Conservation (phyloP, 176 grass and related monocot species). For the Oryza longistaminata region DNA sequence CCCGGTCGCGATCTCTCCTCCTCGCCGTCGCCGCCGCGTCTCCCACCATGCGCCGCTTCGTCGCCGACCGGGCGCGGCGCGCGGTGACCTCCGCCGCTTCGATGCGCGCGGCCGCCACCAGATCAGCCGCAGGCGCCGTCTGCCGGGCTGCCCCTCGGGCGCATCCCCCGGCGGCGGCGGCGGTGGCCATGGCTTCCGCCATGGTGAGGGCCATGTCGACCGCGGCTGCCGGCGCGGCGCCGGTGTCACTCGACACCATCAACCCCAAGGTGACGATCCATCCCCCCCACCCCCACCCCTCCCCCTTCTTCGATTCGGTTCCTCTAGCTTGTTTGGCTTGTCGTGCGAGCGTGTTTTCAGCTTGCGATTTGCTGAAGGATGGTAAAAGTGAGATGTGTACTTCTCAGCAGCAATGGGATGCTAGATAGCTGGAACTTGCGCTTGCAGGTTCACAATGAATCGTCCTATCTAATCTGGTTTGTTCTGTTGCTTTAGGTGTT, state of each 20-base stretch:
- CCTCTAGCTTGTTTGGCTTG: background rate
- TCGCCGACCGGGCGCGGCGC: constrained; percentile 55
- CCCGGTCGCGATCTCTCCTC: constrained; percentile 8
- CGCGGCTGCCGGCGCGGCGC: constrained; percentile 19
- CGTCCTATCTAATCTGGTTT: constrained; percentile 2
- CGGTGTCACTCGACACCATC: constrained; percentile 60
- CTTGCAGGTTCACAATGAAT: background rate
- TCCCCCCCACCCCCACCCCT: background rate
- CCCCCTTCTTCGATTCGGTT: background rate
- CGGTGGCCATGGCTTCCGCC: constrained; percentile 44
- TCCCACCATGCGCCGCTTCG: constrained; percentile 62
- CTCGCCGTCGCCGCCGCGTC: background rate
- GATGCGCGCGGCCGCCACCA: constrained; percentile 36
- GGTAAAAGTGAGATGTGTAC: background rate
- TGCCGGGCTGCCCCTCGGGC: no score
- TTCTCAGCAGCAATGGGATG: background rate
- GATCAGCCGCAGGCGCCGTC: constrained; percentile 40
- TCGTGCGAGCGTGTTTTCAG: background rate
- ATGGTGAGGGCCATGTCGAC: constrained; percentile 51
- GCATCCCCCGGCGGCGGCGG: background rate
- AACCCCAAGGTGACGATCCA: constrained; percentile 61
- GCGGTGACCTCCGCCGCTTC: constrained; percentile 38
- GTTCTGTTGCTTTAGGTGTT: constrained; percentile 57
- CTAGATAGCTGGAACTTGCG: background rate
- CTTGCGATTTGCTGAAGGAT: background rate